These are phyloP conservation scores for Coemansia sp. DNA, from an alignment of 192 early-diverging fungal species.

Conservation along the genomic window DNA sequence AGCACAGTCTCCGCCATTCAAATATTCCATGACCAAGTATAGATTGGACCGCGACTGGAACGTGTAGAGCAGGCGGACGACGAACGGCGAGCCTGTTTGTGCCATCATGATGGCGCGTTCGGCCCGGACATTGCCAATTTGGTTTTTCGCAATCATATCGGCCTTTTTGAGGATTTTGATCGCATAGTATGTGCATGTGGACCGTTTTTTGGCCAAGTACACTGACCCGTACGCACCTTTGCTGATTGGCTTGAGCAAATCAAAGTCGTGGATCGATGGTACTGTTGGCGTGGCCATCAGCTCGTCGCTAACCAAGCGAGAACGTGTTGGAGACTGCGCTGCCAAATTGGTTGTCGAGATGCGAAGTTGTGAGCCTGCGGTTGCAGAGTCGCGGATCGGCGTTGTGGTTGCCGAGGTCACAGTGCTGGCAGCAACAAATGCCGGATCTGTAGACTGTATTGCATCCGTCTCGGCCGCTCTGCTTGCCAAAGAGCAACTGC, in stretches of 20 bases:
- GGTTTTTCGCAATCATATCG: conserved; percentile 90
- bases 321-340: background rate
- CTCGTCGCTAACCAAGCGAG: conserved; percentile 14
- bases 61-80: conserved; percentile 84
- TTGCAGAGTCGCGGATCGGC: no score
- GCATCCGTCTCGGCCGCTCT: background rate
- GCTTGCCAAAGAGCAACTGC: conserved; percentile 5
- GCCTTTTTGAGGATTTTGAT: conserved; percentile 88
- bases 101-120: conserved; percentile 70
- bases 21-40: conserved; percentile 87
- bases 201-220: conserved; percentile 77
- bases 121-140: conserved; percentile 48
- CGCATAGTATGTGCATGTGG: conserved; percentile 83
- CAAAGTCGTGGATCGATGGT: conserved; percentile 86
- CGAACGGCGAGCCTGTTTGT: conserved; percentile 81
- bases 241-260: conserved; percentile 86
- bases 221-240: conserved; percentile 91
- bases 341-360: conserved; percentile 17
- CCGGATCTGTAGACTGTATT: background rate
- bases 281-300: conserved; percentile 56
- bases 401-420: background rate
- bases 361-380: conserved; percentile 3
- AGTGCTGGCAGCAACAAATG: background rate
- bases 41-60: conserved; percentile 85
- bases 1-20: conserved; percentile 84